These are phyloP conservation scores for Crucihimalaya himalaica DNA, from an alignment of 345 rosid genomes.

Conservation along the genomic window DNA sequence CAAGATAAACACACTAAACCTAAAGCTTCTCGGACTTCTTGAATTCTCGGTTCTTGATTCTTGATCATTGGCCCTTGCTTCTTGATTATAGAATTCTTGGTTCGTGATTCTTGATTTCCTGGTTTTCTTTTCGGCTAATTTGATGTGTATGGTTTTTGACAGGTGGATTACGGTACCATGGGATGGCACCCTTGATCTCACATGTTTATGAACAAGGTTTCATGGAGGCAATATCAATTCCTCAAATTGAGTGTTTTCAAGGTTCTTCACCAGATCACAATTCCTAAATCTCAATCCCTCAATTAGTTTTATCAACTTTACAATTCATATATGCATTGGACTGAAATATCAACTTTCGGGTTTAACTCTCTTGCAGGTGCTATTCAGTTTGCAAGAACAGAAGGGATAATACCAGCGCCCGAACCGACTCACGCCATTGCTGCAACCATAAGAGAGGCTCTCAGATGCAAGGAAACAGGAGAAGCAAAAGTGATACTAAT, in stretches of 20 bases:
- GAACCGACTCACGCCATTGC: slow-evolving; percentile 97
- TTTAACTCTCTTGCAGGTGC: slow-evolving; percentile 58
- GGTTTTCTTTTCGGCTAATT: background rate
- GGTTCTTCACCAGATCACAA: slow-evolving; percentile 34
- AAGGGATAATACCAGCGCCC: slow-evolving; percentile 91
- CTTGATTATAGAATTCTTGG: background rate
- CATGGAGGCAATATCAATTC: slow-evolving; percentile 88
- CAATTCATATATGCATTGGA: background rate
- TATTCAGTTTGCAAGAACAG: slow-evolving; percentile 77
- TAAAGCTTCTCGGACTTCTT: background rate
- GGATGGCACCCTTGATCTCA: slow-evolving; percentile 90
- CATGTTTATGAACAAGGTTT: slow-evolving; percentile 79
- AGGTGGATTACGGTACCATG: slow-evolving; percentile 96
- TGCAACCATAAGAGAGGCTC: slow-evolving; percentile 88
- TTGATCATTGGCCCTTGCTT: background rate
- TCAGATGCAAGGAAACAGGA: slow-evolving; percentile 73
- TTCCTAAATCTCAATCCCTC: background rate
- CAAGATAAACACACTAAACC: background rate
- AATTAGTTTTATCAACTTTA: background rate
- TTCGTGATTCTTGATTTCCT: background rate
- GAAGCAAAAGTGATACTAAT: slow-evolving; percentile 84
- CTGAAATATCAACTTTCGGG: slow-evolving; percentile 1
- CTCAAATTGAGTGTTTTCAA: slow-evolving; percentile 83
- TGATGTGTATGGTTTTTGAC: slow-evolving; percentile 15
- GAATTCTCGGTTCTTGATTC: background rate